phyloP scores from a whole-genome alignment of 2,329 filamentous ascomycete species.

The Aspergillus carbonarius region DNA sequence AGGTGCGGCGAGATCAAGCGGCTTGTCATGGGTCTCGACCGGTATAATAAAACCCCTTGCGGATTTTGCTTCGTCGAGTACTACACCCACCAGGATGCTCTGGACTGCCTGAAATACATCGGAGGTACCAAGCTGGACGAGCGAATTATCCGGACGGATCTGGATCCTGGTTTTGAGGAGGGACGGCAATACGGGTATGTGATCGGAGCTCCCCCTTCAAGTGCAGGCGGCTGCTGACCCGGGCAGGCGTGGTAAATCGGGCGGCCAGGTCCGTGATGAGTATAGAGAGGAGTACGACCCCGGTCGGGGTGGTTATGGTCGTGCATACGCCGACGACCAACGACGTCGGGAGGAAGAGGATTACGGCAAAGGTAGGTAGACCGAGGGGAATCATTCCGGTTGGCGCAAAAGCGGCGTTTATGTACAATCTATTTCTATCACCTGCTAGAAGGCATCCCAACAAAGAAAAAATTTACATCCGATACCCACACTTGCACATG shows the following conservation, averaged over 20 bases:
- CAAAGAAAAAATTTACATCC: constrained; percentile 24
- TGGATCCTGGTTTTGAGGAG: constrained; percentile 94
- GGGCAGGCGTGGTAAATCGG: constrained; percentile 78
- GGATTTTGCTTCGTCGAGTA: constrained; percentile 99
- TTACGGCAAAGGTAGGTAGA: constrained; percentile 56
- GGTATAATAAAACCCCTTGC: constrained; percentile 95
- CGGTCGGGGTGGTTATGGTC: constrained; percentile 83
- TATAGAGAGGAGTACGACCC: constrained; percentile 97
- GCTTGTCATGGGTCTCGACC: constrained; percentile 94
- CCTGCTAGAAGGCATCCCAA: constrained; percentile 21
- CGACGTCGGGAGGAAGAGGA: constrained; percentile 58
- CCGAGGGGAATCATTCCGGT: constrained; percentile 13
- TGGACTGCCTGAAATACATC: constrained; percentile 98
- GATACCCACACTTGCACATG: constrained; percentile 23
- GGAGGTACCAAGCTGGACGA: constrained; percentile 98
- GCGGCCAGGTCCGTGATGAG: constrained; percentile 95
- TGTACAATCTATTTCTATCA: constrained; percentile 30
- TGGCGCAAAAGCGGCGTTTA: constrained; percentile 36
- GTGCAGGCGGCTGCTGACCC: background rate
- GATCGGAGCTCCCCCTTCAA: background rate
- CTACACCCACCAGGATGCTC: constrained; percentile 93
- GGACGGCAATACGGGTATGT: constrained; percentile 83
- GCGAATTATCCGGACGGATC: constrained; percentile 89
- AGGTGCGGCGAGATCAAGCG: constrained; percentile 95
- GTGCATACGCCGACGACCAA: constrained; percentile 68